phyloP scores from a whole-genome alignment of 2,329 filamentous ascomycete species.

The Botrytis fragariae region DNA sequence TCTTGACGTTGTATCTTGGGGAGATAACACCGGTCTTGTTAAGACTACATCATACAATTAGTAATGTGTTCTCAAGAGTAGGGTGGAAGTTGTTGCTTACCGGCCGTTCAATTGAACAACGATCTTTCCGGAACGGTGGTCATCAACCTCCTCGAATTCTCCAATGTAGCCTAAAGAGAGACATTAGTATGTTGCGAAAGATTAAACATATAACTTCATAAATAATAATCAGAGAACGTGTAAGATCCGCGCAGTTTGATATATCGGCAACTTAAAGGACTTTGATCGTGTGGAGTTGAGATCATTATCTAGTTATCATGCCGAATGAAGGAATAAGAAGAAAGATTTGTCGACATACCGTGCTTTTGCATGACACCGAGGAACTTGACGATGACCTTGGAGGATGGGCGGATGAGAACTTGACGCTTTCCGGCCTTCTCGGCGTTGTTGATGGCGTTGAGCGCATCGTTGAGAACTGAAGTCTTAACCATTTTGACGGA shows the following conservation, averaged over 20 bases:
- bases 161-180: constrained; percentile 81
- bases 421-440: constrained; percentile 99
- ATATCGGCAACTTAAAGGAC: constrained; percentile 99
- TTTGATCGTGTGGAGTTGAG: constrained; percentile 79
- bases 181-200: constrained; percentile 81
- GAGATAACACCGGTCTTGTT: constrained; percentile 99
- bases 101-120: constrained; percentile 99
- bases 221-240: constrained; percentile 77
- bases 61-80: background rate
- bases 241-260: constrained; percentile 91
- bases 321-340: constrained; percentile 58
- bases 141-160: constrained; percentile 99
- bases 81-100: constrained; percentile 38
- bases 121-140: constrained; percentile 99
- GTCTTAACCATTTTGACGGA: constrained; percentile 96
- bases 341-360: constrained; percentile 64
- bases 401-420: constrained; percentile 94
- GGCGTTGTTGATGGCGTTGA: constrained; percentile 99
- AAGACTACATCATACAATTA: constrained; percentile 49
- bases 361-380: constrained; percentile 98
- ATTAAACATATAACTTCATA: constrained; percentile 92
- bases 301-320: constrained; percentile 99
- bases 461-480: constrained; percentile 98
- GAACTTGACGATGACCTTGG: constrained; percentile 99
- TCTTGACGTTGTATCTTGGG: constrained; percentile 98